Conservation (phyloP, 164 flowering plant species). For the Protea cynaroides region DNA sequence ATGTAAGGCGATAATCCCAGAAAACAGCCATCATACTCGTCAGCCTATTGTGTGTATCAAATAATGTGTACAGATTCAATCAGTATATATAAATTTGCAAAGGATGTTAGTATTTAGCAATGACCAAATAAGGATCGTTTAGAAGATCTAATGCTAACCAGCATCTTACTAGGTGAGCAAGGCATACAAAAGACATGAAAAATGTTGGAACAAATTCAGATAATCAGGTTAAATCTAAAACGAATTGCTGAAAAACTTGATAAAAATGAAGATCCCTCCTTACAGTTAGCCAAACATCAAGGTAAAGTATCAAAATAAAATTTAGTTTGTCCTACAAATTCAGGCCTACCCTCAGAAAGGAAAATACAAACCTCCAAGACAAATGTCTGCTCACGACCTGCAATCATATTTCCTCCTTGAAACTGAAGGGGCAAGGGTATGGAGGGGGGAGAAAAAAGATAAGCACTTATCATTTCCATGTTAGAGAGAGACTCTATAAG, state of each 20-base stretch:
- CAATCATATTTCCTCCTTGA: conserved; percentile 29
- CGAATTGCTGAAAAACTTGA: too few relatives aligned
- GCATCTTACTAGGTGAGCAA: too few relatives aligned
- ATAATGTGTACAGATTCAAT: background rate
- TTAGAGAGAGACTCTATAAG: background rate
- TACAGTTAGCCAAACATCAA: too few relatives aligned
- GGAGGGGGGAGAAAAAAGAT: background rate
- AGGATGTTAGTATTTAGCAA: background rate
- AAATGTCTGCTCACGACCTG: conserved; percentile 28
- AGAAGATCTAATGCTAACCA: too few relatives aligned
- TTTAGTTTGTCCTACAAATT: background rate
- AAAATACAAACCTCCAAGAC: conserved; percentile 36
- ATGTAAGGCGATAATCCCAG: conserved; percentile 34
- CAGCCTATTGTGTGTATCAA: conserved; percentile 27
- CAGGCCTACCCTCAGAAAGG: background rate
- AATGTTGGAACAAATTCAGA: too few relatives aligned
- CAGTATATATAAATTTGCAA: background rate
- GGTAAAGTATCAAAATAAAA: background rate
- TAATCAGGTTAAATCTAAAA: too few relatives aligned
- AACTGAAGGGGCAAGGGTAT: conserved; percentile 26
- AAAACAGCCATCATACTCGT: conserved; percentile 49
- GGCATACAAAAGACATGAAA: background rate
- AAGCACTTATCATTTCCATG: background rate
- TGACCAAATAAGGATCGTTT: too few relatives aligned
- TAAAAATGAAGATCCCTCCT: background rate